phyloP scores from a whole-genome alignment of 164 flowering plant species.

The Vitis rotundifolia region DNA sequence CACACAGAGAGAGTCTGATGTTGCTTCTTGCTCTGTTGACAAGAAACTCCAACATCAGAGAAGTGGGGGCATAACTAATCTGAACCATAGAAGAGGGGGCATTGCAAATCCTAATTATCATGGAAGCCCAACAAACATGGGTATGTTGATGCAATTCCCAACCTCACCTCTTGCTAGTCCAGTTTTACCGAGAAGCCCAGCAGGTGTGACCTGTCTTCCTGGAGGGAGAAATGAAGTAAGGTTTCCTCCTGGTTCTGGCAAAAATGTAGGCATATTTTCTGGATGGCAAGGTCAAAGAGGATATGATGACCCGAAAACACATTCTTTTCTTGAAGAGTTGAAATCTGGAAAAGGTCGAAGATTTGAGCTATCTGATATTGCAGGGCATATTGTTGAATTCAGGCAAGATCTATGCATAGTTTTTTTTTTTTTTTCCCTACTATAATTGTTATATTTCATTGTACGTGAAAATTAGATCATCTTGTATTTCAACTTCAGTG shows the following conservation, averaged over 20 bases:
- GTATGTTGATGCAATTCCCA: constrained; percentile 55
- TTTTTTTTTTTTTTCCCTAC: constrained; percentile 2
- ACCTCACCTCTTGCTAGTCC: constrained; percentile 69
- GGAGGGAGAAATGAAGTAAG: constrained; percentile 57
- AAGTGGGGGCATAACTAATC: constrained; percentile 31
- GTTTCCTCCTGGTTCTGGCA: constrained; percentile 42
- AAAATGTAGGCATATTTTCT: constrained; percentile 46
- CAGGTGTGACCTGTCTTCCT: constrained; percentile 32
- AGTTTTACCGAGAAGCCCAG: constrained; percentile 61
- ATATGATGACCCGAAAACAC: constrained; percentile 49
- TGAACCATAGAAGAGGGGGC: constrained; percentile 44
- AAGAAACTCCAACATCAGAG: constrained; percentile 39
- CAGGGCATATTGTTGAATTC: constrained; percentile 83
- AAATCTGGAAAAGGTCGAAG: constrained; percentile 61
- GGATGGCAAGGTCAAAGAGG: constrained; percentile 75
- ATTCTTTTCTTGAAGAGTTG: constrained; percentile 77
- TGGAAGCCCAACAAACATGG: constrained; percentile 55
- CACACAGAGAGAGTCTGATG: constrained; percentile 13
- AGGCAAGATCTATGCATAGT: constrained; percentile 43
- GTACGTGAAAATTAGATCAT: neutral
- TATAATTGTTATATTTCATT: neutral
- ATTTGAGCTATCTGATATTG: constrained; percentile 80
- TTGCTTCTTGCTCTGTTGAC: constrained; percentile 36
- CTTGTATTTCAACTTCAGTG: constrained; percentile 42
- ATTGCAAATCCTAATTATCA: constrained; percentile 34